phyloP scores from a whole-genome alignment of 2,329 filamentous ascomycete species.

The Penicillium sp. region DNA sequence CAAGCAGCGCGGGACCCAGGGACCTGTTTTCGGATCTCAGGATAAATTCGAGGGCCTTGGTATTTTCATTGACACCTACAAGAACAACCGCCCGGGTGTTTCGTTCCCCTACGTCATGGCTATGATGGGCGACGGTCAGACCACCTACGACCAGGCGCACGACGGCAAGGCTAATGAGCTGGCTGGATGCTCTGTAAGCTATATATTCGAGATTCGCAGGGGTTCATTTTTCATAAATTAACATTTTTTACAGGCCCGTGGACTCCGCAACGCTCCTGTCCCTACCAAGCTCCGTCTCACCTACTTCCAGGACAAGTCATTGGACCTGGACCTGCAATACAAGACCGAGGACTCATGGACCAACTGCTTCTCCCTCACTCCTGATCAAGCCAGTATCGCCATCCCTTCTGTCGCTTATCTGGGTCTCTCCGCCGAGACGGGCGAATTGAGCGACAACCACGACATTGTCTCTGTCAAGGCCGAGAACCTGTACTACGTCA shows the following conservation, averaged over 20 bases:
- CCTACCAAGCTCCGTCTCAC: constrained; percentile 87
- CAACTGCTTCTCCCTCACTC: constrained; percentile 75
- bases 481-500: constrained; percentile 75
- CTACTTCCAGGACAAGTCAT: constrained; percentile 94
- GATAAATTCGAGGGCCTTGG: constrained; percentile 94
- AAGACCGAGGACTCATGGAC: constrained; percentile 88
- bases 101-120: constrained; percentile 99
- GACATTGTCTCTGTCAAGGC: constrained; percentile 88
- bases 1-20: constrained; percentile 80
- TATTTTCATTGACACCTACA: constrained; percentile 98
- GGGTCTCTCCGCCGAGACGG: constrained; percentile 75
- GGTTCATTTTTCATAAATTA: constrained; percentile 3
- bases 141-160: constrained; percentile 86
- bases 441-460: constrained; percentile 96
- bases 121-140: constrained; percentile 92
- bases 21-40: constrained; percentile 82
- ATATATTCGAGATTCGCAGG: background rate
- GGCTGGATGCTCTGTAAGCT: constrained; percentile 80
- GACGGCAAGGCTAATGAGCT: constrained; percentile 94
- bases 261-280: constrained; percentile 77
- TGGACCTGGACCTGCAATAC: constrained; percentile 92
- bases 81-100: constrained; percentile 95
- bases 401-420: constrained; percentile 75
- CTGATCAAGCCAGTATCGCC: constrained; percentile 67
- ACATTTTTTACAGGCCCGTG: constrained; percentile 64